Evolutionary conservation across 164 flowering plant genomes (phyloP).

Genomic region (Dillenia turbinata): DNA sequence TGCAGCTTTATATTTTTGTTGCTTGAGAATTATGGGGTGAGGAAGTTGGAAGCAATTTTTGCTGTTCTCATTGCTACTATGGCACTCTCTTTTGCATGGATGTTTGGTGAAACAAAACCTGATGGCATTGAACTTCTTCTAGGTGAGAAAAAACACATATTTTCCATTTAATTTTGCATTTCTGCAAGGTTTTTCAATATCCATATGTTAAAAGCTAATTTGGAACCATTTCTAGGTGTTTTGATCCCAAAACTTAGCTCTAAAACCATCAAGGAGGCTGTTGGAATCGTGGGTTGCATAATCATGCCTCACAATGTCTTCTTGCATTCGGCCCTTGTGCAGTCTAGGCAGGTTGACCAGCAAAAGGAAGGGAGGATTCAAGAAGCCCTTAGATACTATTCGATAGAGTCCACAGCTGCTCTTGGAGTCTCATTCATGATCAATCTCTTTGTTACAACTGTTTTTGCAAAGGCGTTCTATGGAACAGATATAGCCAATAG

Average conservation of each 20-base stretch:
- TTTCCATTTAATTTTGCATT: background rate
- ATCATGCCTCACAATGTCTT: conserved; percentile 95
- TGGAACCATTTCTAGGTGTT: conserved; percentile 41
- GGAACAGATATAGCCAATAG: conserved; percentile 53
- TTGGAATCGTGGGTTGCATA: conserved; percentile 86
- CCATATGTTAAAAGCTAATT: background rate
- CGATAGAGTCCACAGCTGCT: conserved; percentile 74
- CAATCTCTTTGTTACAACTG: conserved; percentile 80
- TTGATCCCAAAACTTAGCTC: conserved; percentile 85
- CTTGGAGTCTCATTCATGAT: conserved; percentile 69
- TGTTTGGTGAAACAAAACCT: conserved; percentile 87
- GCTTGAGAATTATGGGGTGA: conserved; percentile 94
- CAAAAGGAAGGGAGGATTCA: conserved; percentile 58
- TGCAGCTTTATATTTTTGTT: conserved; percentile 77
- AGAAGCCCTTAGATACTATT: conserved; percentile 81
- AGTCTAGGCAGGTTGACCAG: conserved; percentile 69
- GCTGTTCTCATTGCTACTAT: conserved; percentile 77
- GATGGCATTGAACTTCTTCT: conserved; percentile 64
- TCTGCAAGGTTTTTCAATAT: conserved; percentile 4
- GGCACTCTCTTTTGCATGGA: conserved; percentile 92
- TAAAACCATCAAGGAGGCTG: conserved; percentile 79
- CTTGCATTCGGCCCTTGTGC: conserved; percentile 91
- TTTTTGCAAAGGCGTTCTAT: conserved; percentile 83
- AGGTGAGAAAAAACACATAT: conserved; percentile 30
- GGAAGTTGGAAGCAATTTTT: conserved; percentile 90